Conservation (phyloP, 2,329 filamentous ascomycete genomes). For the Verticillium tricorpus region DNA sequence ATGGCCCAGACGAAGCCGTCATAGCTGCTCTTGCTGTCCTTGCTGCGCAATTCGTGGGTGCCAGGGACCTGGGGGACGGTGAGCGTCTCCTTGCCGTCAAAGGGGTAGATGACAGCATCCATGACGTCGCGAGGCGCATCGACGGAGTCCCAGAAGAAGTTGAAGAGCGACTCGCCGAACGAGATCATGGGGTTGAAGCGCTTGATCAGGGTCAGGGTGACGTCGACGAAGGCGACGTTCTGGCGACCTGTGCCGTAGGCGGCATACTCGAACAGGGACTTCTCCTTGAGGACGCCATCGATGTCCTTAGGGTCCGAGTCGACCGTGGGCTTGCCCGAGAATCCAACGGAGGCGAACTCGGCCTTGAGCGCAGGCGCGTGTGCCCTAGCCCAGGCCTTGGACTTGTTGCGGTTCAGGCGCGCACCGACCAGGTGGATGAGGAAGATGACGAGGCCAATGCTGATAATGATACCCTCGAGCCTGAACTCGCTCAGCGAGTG, state of each 20-base stretch:
- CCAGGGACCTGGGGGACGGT: constrained; percentile 65
- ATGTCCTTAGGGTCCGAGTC: constrained; percentile 37
- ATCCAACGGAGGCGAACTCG: constrained; percentile 88
- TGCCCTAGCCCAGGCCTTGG: constrained; percentile 73
- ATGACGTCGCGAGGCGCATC: constrained; percentile 64
- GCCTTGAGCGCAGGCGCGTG: constrained; percentile 67
- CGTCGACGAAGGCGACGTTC: constrained; percentile 87
- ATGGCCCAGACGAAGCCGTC: constrained; percentile 94
- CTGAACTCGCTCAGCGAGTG: constrained; percentile 79
- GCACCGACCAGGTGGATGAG: constrained; percentile 78
- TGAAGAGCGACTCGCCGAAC: constrained; percentile 59
- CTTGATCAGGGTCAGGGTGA: constrained; percentile 77
- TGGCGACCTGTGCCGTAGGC: constrained; percentile 87
- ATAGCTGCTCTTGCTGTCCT: constrained; percentile 63
- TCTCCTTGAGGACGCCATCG: constrained; percentile 68
- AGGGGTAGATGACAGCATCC: constrained; percentile 77
- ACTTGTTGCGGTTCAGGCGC: constrained; percentile 72
- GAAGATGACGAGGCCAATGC: constrained; percentile 69
- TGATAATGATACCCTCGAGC: constrained; percentile 77
- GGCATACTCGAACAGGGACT: constrained; percentile 78
- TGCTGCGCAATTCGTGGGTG: constrained; percentile 49
- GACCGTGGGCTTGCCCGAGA: constrained; percentile 52
- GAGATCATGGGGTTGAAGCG: constrained; percentile 73
- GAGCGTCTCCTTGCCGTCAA: constrained; percentile 84
- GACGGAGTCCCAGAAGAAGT: constrained; percentile 78